These are phyloP conservation scores for Coleophoma cylindrospora DNA, from an alignment of 2,329 filamentous ascomycete genomes.

Conservation along the genomic window DNA sequence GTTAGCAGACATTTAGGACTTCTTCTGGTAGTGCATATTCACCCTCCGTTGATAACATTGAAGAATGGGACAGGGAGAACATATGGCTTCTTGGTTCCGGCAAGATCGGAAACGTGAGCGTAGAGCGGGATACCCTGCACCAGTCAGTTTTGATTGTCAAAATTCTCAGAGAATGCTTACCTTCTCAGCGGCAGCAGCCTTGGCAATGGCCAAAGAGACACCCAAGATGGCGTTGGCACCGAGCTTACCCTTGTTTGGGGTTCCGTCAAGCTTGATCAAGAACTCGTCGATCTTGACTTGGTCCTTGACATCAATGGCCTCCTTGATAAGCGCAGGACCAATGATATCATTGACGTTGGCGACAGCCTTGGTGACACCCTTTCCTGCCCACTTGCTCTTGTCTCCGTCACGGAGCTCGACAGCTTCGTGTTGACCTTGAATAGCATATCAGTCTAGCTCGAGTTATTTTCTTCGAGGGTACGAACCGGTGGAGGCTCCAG, in stretches of 20 bases:
- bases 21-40: constrained; percentile 22
- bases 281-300: constrained; percentile 80
- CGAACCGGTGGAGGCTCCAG: constrained; percentile 89
- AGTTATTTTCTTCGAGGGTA: constrained; percentile 19
- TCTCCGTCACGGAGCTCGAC: constrained; percentile 88
- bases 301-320: constrained; percentile 80
- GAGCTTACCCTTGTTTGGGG: constrained; percentile 80
- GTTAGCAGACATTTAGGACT: constrained; percentile 12
- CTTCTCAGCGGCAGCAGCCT: constrained; percentile 87
- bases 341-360: constrained; percentile 81
- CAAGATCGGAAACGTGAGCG: constrained; percentile 80
- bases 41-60: constrained; percentile 81
- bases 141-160: constrained; percentile 6
- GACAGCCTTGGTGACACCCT: constrained; percentile 83
- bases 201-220: constrained; percentile 79
- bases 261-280: constrained; percentile 80
- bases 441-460: constrained; percentile 14
- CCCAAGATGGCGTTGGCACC: constrained; percentile 87
- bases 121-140: constrained; percentile 72
- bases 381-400: constrained; percentile 80
- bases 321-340: constrained; percentile 76
- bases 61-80: constrained; percentile 88
- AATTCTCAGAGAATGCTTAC: constrained; percentile 28
- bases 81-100: constrained; percentile 87
- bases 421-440: constrained; percentile 78